Conservation (phyloP, 441 rosid species). For the Corymbia calophylla region DNA sequence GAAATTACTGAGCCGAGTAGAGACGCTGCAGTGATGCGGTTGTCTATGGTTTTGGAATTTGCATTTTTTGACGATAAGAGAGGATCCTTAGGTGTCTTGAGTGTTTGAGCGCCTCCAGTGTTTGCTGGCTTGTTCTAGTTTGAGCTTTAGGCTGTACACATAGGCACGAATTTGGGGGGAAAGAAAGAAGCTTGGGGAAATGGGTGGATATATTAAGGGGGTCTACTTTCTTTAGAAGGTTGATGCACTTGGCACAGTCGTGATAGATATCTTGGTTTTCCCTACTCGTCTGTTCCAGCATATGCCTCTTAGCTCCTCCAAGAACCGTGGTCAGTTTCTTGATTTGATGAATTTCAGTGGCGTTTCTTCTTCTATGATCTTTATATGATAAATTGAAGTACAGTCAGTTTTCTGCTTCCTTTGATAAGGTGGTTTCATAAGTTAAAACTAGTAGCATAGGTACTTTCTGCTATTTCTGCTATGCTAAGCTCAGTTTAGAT, state of each 20-base stretch:
- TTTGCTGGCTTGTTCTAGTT: not conserved
- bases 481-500: not conserved
- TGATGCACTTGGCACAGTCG: fast-evolving
- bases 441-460: not conserved
- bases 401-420: not conserved
- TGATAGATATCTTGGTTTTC: not conserved
- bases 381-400: not conserved
- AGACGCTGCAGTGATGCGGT: not conserved
- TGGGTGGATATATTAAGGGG: not conserved
- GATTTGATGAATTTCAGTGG: not conserved
- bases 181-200: not conserved
- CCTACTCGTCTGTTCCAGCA: not conserved
- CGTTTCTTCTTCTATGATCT: not conserved
- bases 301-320: not conserved
- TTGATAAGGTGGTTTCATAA: not conserved
- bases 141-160: not conserved
- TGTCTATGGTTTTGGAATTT: not conserved
- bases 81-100: not conserved
- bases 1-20: not conserved
- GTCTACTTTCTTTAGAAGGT: not conserved
- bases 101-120: not conserved
- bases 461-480: not conserved
- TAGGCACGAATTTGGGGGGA: not conserved
- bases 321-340: not conserved
- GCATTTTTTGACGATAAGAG: not conserved